Percentiles rank a stretch among this genome's conserved stretches.
These are phyloP conservation scores for Colletotrichum sp. DNA, from an alignment of 2,329 filamentous ascomycete species.

Conservation along the genomic window DNA sequence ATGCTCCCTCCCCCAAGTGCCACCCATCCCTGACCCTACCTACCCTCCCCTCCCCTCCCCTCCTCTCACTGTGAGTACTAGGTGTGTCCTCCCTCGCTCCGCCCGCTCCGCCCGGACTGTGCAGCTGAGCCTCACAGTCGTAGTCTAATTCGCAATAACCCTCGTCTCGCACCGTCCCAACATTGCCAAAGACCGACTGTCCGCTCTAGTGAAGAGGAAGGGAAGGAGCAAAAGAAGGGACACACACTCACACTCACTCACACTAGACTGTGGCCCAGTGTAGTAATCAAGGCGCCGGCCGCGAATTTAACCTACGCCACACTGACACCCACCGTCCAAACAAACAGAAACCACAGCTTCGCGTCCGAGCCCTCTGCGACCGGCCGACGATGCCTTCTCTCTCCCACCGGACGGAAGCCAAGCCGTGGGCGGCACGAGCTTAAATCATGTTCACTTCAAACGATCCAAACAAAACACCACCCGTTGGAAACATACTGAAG, in stretches of 20 bases:
- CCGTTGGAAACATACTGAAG: not conserved
- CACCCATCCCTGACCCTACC: not conserved
- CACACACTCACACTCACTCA: not conserved
- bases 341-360: constrained; percentile 1
- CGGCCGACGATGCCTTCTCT: not conserved
- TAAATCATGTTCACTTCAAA: not conserved
- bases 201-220: not conserved
- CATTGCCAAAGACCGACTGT: not conserved
- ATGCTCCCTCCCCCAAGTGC: not conserved
- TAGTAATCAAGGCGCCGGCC: not conserved
- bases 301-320: constrained; percentile 11
- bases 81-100: not conserved
- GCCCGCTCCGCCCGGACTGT: constrained; percentile 6
- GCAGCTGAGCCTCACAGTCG: constrained; percentile 13
- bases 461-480: not conserved
- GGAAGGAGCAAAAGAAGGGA: not conserved
- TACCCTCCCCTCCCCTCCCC: not conserved
- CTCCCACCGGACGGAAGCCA: not conserved
- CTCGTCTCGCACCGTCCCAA: not conserved
- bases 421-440: not conserved
- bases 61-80: not conserved
- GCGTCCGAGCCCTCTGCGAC: constrained; percentile 1
- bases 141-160: not conserved
- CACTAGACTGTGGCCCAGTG: not conserved
- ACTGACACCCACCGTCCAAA: constrained; percentile 14